Evolutionary conservation across 805 yeast genomes (phyloP).

Genomic region (Candida awuae): DNA sequence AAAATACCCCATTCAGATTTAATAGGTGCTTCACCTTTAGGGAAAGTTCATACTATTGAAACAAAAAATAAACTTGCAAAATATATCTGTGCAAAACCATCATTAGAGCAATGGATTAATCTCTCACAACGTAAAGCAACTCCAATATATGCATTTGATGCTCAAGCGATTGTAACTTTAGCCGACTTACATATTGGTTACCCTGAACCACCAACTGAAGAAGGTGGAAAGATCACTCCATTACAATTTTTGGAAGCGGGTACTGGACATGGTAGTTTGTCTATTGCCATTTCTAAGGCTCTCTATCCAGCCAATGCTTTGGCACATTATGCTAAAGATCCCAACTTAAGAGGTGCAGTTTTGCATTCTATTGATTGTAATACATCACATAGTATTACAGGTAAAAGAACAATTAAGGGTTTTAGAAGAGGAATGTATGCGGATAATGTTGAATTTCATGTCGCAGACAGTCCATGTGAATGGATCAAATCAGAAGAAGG

Average conservation of each 20-base stretch:
- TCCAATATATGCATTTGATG: conserved; percentile 45
- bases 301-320: conserved; percentile 39
- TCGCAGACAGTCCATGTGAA: conserved; percentile 32
- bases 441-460: conserved; percentile 39
- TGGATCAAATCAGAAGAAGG: conserved; percentile 31
- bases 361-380: conserved; percentile 39
- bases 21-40: conserved; percentile 32
- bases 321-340: conserved; percentile 12
- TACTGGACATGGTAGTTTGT: conserved; percentile 47
- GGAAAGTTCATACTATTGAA: conserved; percentile 18
- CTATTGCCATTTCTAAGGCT: conserved; percentile 35
- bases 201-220: conserved; percentile 7
- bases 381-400: conserved; percentile 34
- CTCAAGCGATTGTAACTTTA: conserved; percentile 37
- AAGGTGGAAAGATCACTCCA: conserved; percentile 21
- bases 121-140: conserved; percentile 37
- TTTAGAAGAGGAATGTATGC: conserved; percentile 37
- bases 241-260: conserved; percentile 44
- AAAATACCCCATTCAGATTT: conserved; percentile 31
- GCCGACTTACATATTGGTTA: conserved; percentile 39
- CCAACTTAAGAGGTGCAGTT: conserved; percentile 33
- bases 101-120: conserved; percentile 40
- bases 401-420: conserved; percentile 31
- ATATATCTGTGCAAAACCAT: conserved; percentile 32
- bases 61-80: conserved; percentile 16